These are phyloP conservation scores for Elongisporangium undulatum DNA, from an alignment of 352 stramenopile genomes.

Conservation along the genomic window DNA sequence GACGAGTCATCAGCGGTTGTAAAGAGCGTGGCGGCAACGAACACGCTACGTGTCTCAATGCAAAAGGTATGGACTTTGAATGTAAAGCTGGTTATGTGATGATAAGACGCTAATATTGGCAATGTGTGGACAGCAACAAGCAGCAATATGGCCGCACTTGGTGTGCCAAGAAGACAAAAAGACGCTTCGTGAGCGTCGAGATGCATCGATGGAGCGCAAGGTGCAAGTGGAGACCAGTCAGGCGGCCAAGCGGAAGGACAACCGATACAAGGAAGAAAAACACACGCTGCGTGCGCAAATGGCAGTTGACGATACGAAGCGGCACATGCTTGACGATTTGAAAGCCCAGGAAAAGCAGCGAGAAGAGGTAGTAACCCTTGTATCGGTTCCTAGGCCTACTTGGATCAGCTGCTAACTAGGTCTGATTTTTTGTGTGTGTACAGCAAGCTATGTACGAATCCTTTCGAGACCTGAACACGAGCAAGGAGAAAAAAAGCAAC, in stretches of 20 bases:
- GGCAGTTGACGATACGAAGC: conserved; percentile 71
- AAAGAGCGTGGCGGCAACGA: conserved; percentile 33
- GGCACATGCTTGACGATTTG: conserved; percentile 63
- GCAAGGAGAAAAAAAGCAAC: conserved; percentile 10
- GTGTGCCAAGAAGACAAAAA: conserved; percentile 29
- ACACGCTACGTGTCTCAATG: conserved; percentile 40
- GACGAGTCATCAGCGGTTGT: conserved; percentile 45
- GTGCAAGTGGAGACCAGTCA: conserved; percentile 29
- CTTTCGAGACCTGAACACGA: conserved; percentile 40
- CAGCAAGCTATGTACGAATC: conserved; percentile 72
- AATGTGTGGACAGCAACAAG: conserved; percentile 9
- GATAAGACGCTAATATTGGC: not conserved
- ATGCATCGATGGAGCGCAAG: conserved; percentile 66
- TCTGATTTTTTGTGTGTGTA: not conserved
- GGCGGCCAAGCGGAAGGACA: conserved; percentile 43
- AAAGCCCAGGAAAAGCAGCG: conserved; percentile 74
- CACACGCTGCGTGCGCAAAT: conserved; percentile 76
- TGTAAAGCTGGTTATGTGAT: not conserved
- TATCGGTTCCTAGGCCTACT: too few relatives aligned
- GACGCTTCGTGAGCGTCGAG: conserved; percentile 29
- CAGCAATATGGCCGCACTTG: conserved; percentile 40
- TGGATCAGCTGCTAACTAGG: not conserved
- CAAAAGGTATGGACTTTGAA: conserved; percentile 24
- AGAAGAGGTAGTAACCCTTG: conserved; percentile 43
- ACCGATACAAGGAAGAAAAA: conserved; percentile 62